Conservation (phyloP, 805 yeast genomes). For the Wickerhamomyces strasburgensis region DNA sequence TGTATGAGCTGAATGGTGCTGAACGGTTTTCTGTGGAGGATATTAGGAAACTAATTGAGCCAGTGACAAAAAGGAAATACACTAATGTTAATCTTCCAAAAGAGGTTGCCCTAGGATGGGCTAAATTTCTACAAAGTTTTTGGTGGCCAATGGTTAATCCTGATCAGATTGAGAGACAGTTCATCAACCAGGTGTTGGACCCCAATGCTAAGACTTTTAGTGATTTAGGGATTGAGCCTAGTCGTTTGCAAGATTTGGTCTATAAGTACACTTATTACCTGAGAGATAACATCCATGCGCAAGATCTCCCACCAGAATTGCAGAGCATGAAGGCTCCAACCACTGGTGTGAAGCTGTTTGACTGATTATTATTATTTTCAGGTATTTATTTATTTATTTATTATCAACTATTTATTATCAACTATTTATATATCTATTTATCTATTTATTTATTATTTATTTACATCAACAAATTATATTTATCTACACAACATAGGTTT, state of each 20-base stretch:
- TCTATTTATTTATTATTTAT: conserved; percentile 9
- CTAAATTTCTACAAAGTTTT: conserved; percentile 33
- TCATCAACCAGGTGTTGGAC: conserved; percentile 60
- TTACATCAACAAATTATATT: neutral
- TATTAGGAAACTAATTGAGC: conserved; percentile 66
- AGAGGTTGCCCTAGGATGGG: conserved; percentile 30
- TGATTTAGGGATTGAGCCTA: conserved; percentile 67
- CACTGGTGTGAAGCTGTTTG: conserved; percentile 11
- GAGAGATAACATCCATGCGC: conserved; percentile 29
- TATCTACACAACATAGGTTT: neutral
- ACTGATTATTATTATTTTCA: conserved; percentile 9
- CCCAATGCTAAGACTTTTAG: conserved; percentile 55
- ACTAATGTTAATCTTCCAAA: conserved; percentile 35
- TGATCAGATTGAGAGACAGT: conserved; percentile 72
- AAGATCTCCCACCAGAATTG: conserved; percentile 37
- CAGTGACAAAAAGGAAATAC: conserved; percentile 44
- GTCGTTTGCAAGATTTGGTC: conserved; percentile 44
- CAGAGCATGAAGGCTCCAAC: conserved; percentile 29
- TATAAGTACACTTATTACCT: conserved; percentile 39
- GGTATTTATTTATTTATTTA: conserved; percentile 7
- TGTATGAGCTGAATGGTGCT: conserved; percentile 72
- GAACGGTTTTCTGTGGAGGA: conserved; percentile 57
- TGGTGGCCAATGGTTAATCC: conserved; percentile 51
- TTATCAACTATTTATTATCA: conserved; percentile 5
- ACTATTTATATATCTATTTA: conserved; percentile 3